phyloP scores from a whole-genome alignment of 495 filamentous ascomycete genomes.

The Talaromyces ruber region DNA sequence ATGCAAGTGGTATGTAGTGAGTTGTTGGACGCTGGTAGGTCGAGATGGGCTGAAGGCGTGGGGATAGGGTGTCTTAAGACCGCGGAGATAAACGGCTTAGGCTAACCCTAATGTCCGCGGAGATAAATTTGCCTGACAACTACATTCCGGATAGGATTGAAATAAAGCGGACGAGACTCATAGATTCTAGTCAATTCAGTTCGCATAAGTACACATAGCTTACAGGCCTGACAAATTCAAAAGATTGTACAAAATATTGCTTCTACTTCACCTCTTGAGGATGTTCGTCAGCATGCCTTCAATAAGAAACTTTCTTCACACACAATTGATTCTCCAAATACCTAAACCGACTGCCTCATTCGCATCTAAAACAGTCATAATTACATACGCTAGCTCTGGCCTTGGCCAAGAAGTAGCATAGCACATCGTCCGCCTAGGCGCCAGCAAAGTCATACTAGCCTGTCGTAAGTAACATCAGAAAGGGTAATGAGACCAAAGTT shows the following conservation, averaged over 20 bases:
- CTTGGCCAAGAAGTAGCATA: conserved; percentile 21
- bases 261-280: background rate
- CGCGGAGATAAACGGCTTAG: background rate
- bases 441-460: conserved; percentile 43
- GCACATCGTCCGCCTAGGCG: conserved; percentile 20
- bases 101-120: background rate
- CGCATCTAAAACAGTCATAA: conserved; percentile 18
- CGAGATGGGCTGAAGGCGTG: background rate
- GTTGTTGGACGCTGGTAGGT: background rate
- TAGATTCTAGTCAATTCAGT: background rate
- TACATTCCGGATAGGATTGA: background rate
- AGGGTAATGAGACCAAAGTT: conserved; percentile 34
- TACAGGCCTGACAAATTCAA: background rate
- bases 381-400: conserved; percentile 22
- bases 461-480: conserved; percentile 41
- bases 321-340: background rate
- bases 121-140: background rate
- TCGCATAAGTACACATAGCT: background rate
- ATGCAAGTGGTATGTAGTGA: background rate
- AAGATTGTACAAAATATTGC: background rate
- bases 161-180: background rate
- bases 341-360: conserved; percentile 25
- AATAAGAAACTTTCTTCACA: background rate
- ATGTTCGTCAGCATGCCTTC: background rate
- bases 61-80: background rate